Percentiles rank a stretch among this genome's conserved stretches.
Evolutionary conservation across 2,329 filamentous ascomycete genomes (phyloP).

Genomic region (Fusarium sp.): DNA sequence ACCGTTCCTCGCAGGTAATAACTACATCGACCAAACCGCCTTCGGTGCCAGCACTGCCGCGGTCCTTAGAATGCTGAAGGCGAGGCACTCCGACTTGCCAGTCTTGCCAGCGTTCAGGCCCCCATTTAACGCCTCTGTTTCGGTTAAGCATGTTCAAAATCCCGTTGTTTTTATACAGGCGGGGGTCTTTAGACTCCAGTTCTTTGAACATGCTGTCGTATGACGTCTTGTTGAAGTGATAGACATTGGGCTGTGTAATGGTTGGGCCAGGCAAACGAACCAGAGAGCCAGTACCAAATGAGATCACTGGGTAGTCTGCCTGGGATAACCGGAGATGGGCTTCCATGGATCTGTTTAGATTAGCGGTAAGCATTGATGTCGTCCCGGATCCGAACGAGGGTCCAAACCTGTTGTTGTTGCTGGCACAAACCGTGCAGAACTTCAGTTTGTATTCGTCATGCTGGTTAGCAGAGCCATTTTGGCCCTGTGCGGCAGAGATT

Average conservation of each 20-base stretch:
- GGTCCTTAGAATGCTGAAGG: slow-evolving; percentile 81
- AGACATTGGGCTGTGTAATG: slow-evolving; percentile 95
- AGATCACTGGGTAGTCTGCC: slow-evolving; percentile 94
- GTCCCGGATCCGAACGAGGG: neutral
- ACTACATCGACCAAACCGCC: slow-evolving; percentile 93
- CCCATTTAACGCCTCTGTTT: slow-evolving; percentile 93
- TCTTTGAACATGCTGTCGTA: slow-evolving; percentile 97
- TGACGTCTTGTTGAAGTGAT: slow-evolving; percentile 97
- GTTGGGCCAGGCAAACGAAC: slow-evolving; percentile 93
- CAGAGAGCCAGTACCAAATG: slow-evolving; percentile 95
- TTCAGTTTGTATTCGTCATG: slow-evolving; percentile 86
- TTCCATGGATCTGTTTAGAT: slow-evolving; percentile 78
- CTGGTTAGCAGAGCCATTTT: slow-evolving; percentile 65
- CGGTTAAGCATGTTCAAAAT: slow-evolving; percentile 96
- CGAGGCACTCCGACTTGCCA: slow-evolving; percentile 92
- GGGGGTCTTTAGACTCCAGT: slow-evolving; percentile 85
- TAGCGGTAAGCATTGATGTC: slow-evolving; percentile 12
- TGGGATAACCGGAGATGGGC: slow-evolving; percentile 94
- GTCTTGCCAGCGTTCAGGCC: slow-evolving; percentile 97
- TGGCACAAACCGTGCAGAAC: slow-evolving; percentile 99
- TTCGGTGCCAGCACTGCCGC: slow-evolving; percentile 86
- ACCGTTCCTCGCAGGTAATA: slow-evolving; percentile 97
- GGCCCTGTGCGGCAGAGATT: slow-evolving; percentile 50
- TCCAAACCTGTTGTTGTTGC: slow-evolving; percentile 92
- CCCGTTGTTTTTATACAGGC: slow-evolving; percentile 92